A percentile compares a stretch with the other conserved stretches of the same genome.
Conservation (phyloP, 2,329 filamentous ascomycete genomes). For the Bertia moriformis region DNA sequence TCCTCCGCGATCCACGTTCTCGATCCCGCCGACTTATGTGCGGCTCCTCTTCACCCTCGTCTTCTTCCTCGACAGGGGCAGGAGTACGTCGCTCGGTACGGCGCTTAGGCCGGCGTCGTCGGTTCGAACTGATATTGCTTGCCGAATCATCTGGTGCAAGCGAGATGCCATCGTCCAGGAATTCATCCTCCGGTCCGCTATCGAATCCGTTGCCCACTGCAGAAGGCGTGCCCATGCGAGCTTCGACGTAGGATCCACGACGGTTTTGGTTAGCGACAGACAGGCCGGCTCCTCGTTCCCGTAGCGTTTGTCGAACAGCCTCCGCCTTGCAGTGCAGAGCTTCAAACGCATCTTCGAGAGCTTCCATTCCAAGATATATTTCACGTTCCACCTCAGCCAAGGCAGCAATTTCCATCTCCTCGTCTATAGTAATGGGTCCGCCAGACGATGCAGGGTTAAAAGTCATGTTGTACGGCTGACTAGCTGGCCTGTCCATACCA, state of each 20-base stretch:
- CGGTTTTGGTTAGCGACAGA: conserved; percentile 4
- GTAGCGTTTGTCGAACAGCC: conserved; percentile 36
- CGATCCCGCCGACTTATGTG: neutral
- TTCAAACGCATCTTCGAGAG: conserved; percentile 52
- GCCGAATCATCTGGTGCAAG: conserved; percentile 1
- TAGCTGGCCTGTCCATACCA: conserved; percentile 15
- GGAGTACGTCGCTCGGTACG: neutral
- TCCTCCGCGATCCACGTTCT: neutral
- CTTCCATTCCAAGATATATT: conserved; percentile 53
- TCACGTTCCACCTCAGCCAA: conserved; percentile 51
- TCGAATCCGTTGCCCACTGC: neutral
- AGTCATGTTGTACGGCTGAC: conserved; percentile 6
- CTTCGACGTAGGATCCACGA: conserved; percentile 1
- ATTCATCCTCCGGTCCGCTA: neutral
- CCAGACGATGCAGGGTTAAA: conserved; percentile 18
- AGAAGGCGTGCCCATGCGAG: neutral
- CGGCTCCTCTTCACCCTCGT: neutral
- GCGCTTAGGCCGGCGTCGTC: neutral
- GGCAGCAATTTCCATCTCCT: conserved; percentile 51
- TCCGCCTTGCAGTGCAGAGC: conserved; percentile 48
- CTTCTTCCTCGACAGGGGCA: conserved; percentile 1
- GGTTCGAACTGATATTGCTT: conserved; percentile 1
- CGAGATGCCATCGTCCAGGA: neutral
- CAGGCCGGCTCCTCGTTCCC: conserved; percentile 43
- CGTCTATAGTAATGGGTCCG: conserved; percentile 47